These are phyloP conservation scores for Wallacemonas collosoma DNA, from an alignment of 208 protist species.

Conservation along the genomic window DNA sequence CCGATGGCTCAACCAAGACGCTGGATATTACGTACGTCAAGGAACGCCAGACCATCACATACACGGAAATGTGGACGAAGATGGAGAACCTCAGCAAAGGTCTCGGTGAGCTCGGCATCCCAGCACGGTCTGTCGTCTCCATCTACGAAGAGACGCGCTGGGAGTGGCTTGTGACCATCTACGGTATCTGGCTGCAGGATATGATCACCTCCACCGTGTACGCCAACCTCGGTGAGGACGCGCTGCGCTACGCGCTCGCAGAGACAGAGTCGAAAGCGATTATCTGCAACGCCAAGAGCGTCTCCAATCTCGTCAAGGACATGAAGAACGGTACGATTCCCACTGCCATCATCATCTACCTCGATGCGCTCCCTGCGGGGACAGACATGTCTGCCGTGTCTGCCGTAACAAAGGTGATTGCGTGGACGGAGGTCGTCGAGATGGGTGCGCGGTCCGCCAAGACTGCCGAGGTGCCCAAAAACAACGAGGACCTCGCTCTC, in stretches of 20 bases:
- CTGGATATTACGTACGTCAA: conserved; percentile 42
- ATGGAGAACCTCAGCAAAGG: conserved; percentile 36
- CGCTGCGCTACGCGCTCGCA: conserved; percentile 35
- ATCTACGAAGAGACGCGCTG: conserved; percentile 57
- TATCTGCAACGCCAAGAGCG: conserved; percentile 50
- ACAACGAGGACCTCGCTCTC: conserved; percentile 30
- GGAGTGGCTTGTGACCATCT: conserved; percentile 51
- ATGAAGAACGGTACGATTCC: conserved; percentile 24
- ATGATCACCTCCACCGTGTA: conserved; percentile 52
- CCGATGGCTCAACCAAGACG: conserved; percentile 14
- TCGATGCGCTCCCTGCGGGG: conserved; percentile 20
- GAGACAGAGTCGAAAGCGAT: conserved; percentile 44
- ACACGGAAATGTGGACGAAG: conserved; percentile 26
- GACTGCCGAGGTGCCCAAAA: conserved; percentile 15
- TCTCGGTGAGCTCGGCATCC: conserved; percentile 33
- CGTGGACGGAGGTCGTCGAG: conserved; percentile 18
- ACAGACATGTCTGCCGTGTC: background rate
- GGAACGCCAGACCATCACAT: conserved; percentile 29
- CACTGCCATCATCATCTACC: conserved; percentile 31
- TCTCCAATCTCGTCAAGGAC: conserved; percentile 30
- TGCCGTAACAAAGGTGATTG: background rate
- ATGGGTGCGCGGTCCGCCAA: background rate
- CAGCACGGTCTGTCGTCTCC: conserved; percentile 21
- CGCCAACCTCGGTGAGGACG: conserved; percentile 54
- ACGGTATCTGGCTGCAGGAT: conserved; percentile 46